Conservation (phyloP, 2,329 filamentous ascomycete species). For the Lecanoromycetidae sp. region DNA sequence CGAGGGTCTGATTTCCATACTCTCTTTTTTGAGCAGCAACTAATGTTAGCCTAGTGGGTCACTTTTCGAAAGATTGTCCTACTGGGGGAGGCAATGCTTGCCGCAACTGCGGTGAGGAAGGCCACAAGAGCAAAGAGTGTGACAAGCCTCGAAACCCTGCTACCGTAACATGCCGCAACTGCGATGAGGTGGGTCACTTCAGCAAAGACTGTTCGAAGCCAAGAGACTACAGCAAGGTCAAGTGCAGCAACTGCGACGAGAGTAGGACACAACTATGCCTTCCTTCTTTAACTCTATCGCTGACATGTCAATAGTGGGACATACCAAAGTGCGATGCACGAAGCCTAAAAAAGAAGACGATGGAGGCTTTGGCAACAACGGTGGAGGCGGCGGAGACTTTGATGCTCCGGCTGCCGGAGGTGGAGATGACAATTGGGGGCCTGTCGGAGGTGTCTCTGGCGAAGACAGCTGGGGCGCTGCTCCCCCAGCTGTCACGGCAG, state of each 20-base stretch:
- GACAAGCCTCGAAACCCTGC: slow-evolving; percentile 31
- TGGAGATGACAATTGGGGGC: background rate
- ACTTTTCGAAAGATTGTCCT: slow-evolving; percentile 37
- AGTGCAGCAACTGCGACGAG: slow-evolving; percentile 34
- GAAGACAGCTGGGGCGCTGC: background rate
- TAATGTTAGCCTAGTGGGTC: slow-evolving; percentile 27
- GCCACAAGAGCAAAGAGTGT: slow-evolving; percentile 32
- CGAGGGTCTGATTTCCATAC: slow-evolving; percentile 24
- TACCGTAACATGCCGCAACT: slow-evolving; percentile 34
- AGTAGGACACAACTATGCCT: slow-evolving; percentile 23
- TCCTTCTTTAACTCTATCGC: background rate
- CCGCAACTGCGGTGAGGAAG: slow-evolving; percentile 35
- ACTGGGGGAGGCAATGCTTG: slow-evolving; percentile 29
- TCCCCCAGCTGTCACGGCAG: background rate
- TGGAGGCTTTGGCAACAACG: slow-evolving; percentile 4
- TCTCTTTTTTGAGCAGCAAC: background rate
- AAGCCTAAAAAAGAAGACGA: slow-evolving; percentile 2
- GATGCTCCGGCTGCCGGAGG: background rate
- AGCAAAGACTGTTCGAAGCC: slow-evolving; percentile 34
- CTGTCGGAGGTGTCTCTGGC: background rate
- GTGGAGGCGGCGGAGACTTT: background rate
- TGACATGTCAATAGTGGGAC: slow-evolving; percentile 4
- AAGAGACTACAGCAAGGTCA: slow-evolving; percentile 32
- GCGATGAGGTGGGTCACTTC: slow-evolving; percentile 33
- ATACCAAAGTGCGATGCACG: slow-evolving; percentile 11